Evolutionary conservation across 179 eudicot genomes (phyloP).

Genomic region (Silene coronaria): DNA sequence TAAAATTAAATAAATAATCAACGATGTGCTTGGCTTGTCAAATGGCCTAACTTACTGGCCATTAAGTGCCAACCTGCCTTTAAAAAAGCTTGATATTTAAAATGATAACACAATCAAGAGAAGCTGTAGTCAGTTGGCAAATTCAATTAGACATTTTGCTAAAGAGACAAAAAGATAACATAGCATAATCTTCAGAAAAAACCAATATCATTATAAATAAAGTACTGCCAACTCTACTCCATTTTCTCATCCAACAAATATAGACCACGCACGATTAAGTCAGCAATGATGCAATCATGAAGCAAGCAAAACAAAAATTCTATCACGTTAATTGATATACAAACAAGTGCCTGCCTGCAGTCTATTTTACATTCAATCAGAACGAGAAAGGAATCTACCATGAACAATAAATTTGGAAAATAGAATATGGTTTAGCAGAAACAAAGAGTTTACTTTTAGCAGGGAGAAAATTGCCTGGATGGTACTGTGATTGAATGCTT

Average conservation of each 20-base stretch:
- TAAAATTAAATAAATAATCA: not conserved
- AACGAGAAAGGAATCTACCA: not conserved
- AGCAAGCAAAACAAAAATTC: not conserved
- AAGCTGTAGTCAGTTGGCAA: not conserved
- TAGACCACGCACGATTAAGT: not conserved
- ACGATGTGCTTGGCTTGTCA: not conserved
- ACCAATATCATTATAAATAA: not conserved
- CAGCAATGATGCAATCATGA: not conserved
- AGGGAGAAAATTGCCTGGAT: constrained; percentile 44
- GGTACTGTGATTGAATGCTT: constrained; percentile 61
- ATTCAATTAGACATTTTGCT: not conserved
- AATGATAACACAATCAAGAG: not conserved
- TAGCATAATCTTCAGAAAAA: too few species aligned
- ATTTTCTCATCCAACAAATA: not conserved
- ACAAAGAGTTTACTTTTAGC: constrained; percentile 32
- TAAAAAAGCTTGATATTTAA: not conserved
- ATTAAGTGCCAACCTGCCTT: not conserved
- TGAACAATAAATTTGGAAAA: not conserved
- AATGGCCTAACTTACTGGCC: not conserved
- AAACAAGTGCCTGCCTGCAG: not conserved
- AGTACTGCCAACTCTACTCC: not conserved
- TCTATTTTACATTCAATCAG: not conserved
- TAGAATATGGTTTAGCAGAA: constrained; percentile 15
- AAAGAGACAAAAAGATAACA: too few species aligned
- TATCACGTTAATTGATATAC: not conserved